Base-by-base conservation (phyloP, 257 asterid genomes). In the Mitragyna speciosa region DNA sequence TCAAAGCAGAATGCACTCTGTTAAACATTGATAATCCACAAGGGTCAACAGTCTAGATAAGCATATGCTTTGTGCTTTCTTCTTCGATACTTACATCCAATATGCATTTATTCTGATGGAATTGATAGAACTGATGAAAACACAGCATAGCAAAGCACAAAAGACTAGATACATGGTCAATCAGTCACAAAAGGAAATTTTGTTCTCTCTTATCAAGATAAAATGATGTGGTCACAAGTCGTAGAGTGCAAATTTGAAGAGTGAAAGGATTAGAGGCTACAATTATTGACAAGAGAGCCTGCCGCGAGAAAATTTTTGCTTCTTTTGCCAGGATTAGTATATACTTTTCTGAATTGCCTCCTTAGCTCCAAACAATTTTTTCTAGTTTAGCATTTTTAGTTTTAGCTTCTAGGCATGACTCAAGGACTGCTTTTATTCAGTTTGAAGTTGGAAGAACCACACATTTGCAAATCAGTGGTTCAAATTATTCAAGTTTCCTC, bases 1-100 rank as follows among this genome's bases (percentile, higher is more conserved):
- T 63, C 87, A 81, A 84, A 81, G 70, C 24, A 36, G 64, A 71
- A 72, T 76, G 68, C 47, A 73, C 80, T 79, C 75, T 24, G 26
- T 81, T 63, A 81, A 24, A 22, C 17, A 68, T 59, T 19, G 61
- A 64, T 17, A 15, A 67, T 28, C 63, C 8, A 71, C 33, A 30
- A 12, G 72, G 68, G 43, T 28, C 22, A 7, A 15, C 54, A 17
- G n/a, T 17, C 45, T n/a, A 19, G 11, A 75, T 45, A 49, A 77
- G 45, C 71, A 66, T 20, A 28, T 19, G 59, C 41, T 12, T 31
- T 67, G 19, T 49, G 6, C n/a, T 52, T 45, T 66, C 43, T 5
- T 6, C 56, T 28, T 22, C 39, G 12, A 17, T 43, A 6, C 24
- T 39, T 30, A 7, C 3, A 8, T 15, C 7, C 45, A 45, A 5